phyloP scores from a whole-genome alignment of 495 filamentous ascomycete species.

The Clohesyomyces aquaticus region DNA sequence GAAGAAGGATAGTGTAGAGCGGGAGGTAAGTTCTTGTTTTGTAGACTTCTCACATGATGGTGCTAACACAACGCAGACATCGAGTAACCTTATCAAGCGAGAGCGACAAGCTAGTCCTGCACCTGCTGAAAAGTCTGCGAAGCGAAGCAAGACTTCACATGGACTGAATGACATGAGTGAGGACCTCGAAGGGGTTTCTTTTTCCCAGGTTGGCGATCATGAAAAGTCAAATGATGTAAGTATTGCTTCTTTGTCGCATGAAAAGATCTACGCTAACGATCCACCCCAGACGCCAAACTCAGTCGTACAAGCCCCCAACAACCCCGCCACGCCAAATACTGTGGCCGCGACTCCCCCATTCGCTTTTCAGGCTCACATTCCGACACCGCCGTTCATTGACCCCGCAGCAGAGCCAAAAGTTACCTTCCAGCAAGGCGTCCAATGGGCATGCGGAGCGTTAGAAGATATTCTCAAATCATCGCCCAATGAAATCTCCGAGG shows the following conservation, averaged over 20 bases:
- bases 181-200: neutral
- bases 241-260: too few relatives aligned
- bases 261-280: too few relatives aligned
- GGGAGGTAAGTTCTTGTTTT: too few relatives aligned
- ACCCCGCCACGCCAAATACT: too few relatives aligned
- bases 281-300: too few relatives aligned
- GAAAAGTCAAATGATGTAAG: neutral
- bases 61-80: neutral
- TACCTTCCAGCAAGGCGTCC: neutral
- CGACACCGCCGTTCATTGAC: neutral
- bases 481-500: too few relatives aligned
- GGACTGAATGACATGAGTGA: neutral
- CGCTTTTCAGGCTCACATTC: too few relatives aligned
- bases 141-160: neutral
- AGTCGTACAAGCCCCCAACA: too few relatives aligned
- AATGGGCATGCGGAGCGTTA: neutral
- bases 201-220: neutral
- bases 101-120: neutral
- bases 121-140: neutral
- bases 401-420: neutral
- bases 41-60: too few relatives aligned
- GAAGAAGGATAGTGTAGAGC: neutral
- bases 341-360: too few relatives aligned
- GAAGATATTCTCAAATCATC: neutral
- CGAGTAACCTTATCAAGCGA: neutral